A percentile compares a stretch with the other conserved stretches of the same genome.
Evolutionary conservation across 768 basidiomycete species (phyloP).

Genomic region (Rubroboletus satanas): DNA sequence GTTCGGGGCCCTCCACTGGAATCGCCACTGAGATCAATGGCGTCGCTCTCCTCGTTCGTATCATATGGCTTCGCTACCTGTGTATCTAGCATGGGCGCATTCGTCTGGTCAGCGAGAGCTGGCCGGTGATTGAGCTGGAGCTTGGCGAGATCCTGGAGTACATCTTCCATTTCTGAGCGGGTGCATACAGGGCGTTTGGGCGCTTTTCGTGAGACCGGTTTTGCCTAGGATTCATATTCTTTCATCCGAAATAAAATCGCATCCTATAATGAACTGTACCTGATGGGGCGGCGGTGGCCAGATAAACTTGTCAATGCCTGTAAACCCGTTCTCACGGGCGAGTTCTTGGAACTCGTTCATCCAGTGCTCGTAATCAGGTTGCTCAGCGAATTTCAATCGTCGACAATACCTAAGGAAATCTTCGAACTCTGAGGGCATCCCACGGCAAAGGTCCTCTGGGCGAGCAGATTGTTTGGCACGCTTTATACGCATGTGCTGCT

Average conservation of each 20-base stretch:
- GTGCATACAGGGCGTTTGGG: conserved; percentile 24
- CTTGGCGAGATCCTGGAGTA: conserved; percentile 57
- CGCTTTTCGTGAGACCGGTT: conserved; percentile 24
- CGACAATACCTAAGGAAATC: conserved; percentile 73
- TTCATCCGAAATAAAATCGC: background rate
- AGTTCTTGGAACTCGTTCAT: conserved; percentile 59
- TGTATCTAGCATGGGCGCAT: conserved; percentile 31
- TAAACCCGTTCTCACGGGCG: conserved; percentile 57
- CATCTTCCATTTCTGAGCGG: conserved; percentile 47
- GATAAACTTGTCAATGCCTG: conserved; percentile 55
- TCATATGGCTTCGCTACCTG: conserved; percentile 32
- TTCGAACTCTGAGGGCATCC: conserved; percentile 68
- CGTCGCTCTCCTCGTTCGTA: conserved; percentile 22
- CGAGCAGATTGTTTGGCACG: conserved; percentile 57
- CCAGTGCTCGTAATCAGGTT: conserved; percentile 67
- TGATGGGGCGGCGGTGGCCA: conserved; percentile 61
- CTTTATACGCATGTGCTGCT: conserved; percentile 59
- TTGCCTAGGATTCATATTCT: conserved; percentile 20
- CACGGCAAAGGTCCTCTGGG: conserved; percentile 65
- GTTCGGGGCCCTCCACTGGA: conserved; percentile 32
- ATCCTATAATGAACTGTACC: conserved; percentile 18
- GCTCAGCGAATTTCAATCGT: conserved; percentile 61
- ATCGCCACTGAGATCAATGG: conserved; percentile 45
- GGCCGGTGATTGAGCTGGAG: conserved; percentile 52
- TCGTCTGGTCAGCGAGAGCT: conserved; percentile 50